phyloP scores from a whole-genome alignment of 2,329 filamentous ascomycete species.

The Aspergillus hortae region DNA sequence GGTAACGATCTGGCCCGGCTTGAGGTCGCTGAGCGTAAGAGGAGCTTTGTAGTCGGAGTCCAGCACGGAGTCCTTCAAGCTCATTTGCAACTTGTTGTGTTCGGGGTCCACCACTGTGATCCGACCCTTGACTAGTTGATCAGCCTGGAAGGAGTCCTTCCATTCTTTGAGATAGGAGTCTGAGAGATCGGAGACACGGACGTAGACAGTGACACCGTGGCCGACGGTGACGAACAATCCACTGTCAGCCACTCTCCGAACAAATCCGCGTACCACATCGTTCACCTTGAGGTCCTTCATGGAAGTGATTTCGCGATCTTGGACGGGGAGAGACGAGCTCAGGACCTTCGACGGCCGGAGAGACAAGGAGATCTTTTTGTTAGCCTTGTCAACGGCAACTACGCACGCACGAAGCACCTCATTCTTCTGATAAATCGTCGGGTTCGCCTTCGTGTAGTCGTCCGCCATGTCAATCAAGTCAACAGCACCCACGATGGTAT shows the following conservation, averaged over 20 bases:
- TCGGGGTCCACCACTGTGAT: slow-evolving; percentile 68
- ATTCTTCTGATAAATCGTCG: slow-evolving; percentile 72
- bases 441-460: slow-evolving; percentile 77
- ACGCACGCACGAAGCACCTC: slow-evolving; percentile 86
- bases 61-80: slow-evolving; percentile 78
- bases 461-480: slow-evolving; percentile 81
- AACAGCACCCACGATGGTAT: slow-evolving; percentile 73
- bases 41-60: slow-evolving; percentile 74
- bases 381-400: slow-evolving; percentile 71
- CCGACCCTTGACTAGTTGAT: slow-evolving; percentile 87
- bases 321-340: slow-evolving; percentile 75
- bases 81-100: slow-evolving; percentile 75
- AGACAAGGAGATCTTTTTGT: slow-evolving; percentile 81
- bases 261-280: slow-evolving; percentile 82
- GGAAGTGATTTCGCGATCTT: slow-evolving; percentile 73
- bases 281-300: slow-evolving; percentile 70
- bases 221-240: slow-evolving; percentile 84
- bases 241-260: slow-evolving; percentile 85
- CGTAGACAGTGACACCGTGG: slow-evolving; percentile 74
- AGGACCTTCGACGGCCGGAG: slow-evolving; percentile 82
- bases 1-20: slow-evolving; percentile 75
- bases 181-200: slow-evolving; percentile 83
- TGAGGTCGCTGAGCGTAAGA: slow-evolving; percentile 71
- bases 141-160: slow-evolving; percentile 82
- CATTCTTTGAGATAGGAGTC: slow-evolving; percentile 92